Base-by-base conservation (phyloP, 129 eudicot species). In the Rutidosis leptorrhynchoides region DNA sequence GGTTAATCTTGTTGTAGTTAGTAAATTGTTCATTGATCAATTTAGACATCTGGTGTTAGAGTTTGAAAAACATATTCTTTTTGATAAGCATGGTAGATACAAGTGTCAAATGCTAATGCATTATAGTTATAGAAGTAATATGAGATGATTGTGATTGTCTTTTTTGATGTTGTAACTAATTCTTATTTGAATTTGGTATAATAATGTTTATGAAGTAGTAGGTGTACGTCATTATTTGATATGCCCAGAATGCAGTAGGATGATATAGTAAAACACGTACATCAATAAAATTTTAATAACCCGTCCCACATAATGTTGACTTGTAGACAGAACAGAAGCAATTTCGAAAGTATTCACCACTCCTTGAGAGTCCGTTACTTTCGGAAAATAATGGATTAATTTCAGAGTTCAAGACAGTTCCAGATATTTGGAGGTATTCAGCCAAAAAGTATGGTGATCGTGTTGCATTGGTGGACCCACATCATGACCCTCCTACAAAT, bases 381-480 rank as follows among this genome's bases (percentile, higher is more conserved):
- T 79, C 86, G 10, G 83, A 67, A 16, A 74, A 78, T 58, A 72
- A 46, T 22, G 72, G 25, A 26, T 27, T 79, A 63, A 80, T 73
- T 67, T 49, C 73, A 35, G 96, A 88, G 65, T 93, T 95, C 75
- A 80, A 80, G 69, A 73, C 84, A 51, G 78, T 93, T 74, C 98
- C 98, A 49, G 98, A 93, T 72, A 88, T 93, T 65, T 93, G 98
- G 98, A 88, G 96, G 77, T 83, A 83, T 4, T 64, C 86, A 24
- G 98, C 98, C 14, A 83, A 88, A 77, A 88, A 71, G 71, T 88
- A 76, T 82, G 96, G 90, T 82, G 98, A 93, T 72, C 90, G 82
- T 54, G 76, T 79, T 40, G n/a, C n/a, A n/a, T n/a, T n/a, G n/a
- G n/a, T n/a, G n/a, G n/a, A n/a, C n/a, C n/a, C n/a, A n/a, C n/a